These are phyloP conservation scores for Phyllosticta citriasiana DNA, from an alignment of 2,329 filamentous ascomycete species.

Conservation along the genomic window DNA sequence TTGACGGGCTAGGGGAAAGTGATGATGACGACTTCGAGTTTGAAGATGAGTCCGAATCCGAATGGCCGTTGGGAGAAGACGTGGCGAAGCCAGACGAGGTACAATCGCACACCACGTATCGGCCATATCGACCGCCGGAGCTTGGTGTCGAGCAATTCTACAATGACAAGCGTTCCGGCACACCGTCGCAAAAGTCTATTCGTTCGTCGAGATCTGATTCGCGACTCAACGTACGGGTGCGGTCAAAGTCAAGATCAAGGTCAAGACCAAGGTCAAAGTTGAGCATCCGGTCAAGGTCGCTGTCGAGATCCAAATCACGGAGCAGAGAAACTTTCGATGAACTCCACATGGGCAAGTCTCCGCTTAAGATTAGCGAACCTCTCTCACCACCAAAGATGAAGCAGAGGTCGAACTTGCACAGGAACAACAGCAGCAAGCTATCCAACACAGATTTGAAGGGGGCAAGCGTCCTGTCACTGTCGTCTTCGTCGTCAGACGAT, in stretches of 20 bases:
- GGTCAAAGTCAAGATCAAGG: constrained; percentile 24
- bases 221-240: neutral
- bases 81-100: neutral
- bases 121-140: neutral
- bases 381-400: constrained; percentile 11
- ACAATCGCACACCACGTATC: neutral
- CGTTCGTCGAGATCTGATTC: neutral
- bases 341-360: neutral
- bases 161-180: neutral
- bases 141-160: neutral
- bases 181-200: neutral
- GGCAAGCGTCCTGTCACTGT: constrained; percentile 29
- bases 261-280: neutral
- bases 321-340: neutral
- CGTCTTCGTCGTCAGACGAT: constrained; percentile 29
- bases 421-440: neutral
- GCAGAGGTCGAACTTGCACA: constrained; percentile 10
- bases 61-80: neutral
- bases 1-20: constrained; percentile 35
- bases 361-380: neutral
- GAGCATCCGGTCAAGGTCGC: neutral
- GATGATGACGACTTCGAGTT: constrained; percentile 26
- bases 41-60: constrained; percentile 7
- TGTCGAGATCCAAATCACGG: neutral
- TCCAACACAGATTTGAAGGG: constrained; percentile 25